phyloP scores from a whole-genome alignment of 345 rosid genomes.

The Lepidium didymum region DNA sequence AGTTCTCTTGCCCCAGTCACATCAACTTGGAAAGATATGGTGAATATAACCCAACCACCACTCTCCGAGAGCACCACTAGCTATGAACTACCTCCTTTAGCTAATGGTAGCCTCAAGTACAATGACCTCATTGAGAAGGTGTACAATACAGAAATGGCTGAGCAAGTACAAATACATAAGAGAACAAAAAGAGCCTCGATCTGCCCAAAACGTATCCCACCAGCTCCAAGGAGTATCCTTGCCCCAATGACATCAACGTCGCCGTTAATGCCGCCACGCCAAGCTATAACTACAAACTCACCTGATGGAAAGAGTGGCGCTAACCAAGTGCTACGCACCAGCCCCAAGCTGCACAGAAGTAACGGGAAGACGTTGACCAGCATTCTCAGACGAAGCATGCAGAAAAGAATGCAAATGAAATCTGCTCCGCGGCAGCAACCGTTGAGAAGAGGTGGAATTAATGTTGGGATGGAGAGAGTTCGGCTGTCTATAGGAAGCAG shows the following conservation, averaged over 20 bases:
- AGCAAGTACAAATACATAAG: conserved; percentile 42
- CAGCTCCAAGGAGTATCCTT: conserved; percentile 39
- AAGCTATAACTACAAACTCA: conserved; percentile 16
- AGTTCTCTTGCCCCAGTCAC: conserved; percentile 42
- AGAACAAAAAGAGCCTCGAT: conserved; percentile 71
- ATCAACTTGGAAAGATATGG: conserved; percentile 34
- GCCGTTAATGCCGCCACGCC: conserved; percentile 24
- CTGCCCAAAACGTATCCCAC: conserved; percentile 39
- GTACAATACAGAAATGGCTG: conserved; percentile 60
- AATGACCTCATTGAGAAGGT: conserved; percentile 61
- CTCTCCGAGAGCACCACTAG: conserved; percentile 33
- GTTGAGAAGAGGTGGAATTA: conserved; percentile 62
- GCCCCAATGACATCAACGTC: conserved; percentile 40
- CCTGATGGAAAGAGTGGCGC: conserved; percentile 36
- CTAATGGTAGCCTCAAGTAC: conserved; percentile 34
- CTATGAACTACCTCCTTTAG: conserved; percentile 33
- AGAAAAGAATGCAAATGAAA: conserved; percentile 44
- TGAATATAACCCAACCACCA: conserved; percentile 33
- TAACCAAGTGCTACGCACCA: conserved; percentile 33
- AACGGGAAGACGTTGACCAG: conserved; percentile 49
- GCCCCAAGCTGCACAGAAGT: conserved; percentile 46
- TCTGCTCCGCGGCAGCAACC: conserved; percentile 53
- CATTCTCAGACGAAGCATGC: conserved; percentile 64
- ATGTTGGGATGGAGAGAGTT: conserved; percentile 79
- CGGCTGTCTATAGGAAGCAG: conserved; percentile 81